Conservation (phyloP, 2,329 filamentous ascomycete species). For the Colletotrichum spinosum region DNA sequence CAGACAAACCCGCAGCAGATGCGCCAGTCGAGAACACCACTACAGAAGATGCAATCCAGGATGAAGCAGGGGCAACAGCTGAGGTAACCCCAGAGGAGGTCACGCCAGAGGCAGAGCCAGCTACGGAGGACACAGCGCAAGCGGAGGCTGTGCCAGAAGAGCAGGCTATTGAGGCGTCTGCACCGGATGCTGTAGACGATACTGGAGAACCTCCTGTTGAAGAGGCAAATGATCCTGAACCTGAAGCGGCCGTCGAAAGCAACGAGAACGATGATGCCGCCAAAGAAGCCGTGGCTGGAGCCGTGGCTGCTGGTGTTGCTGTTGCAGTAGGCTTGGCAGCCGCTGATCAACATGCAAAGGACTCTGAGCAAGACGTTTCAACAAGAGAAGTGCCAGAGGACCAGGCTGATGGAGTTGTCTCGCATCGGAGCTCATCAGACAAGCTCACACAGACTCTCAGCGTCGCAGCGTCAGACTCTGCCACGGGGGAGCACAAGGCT, state of each 20-base stretch:
- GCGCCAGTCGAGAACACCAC: not conserved
- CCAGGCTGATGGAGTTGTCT: not conserved
- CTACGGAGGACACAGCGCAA: not conserved
- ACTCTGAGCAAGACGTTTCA: constrained; percentile 9
- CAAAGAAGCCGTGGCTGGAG: constrained; percentile 1
- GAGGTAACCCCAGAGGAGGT: not conserved
- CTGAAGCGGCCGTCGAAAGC: not conserved
- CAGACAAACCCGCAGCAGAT: not conserved
- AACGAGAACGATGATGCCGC: not conserved
- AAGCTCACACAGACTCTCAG: constrained; percentile 36
- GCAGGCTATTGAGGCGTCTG: not conserved
- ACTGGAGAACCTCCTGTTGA: constrained; percentile 3
- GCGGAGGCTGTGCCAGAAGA: not conserved
- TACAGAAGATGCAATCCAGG: constrained; percentile 20
- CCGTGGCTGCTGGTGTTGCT: constrained; percentile 15
- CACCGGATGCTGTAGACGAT: not conserved
- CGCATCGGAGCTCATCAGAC: constrained; percentile 30
- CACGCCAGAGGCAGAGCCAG: not conserved
- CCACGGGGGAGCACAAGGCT: not conserved
- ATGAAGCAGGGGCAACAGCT: not conserved
- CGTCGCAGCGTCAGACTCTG: not conserved
- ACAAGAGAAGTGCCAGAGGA: not conserved
- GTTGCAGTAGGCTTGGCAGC: constrained; percentile 7
- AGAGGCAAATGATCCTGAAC: not conserved
- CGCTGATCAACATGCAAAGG: constrained; percentile 4